Base-by-base conservation (phyloP, 257 asterid genomes). In the Haberlea rhodopensis region DNA sequence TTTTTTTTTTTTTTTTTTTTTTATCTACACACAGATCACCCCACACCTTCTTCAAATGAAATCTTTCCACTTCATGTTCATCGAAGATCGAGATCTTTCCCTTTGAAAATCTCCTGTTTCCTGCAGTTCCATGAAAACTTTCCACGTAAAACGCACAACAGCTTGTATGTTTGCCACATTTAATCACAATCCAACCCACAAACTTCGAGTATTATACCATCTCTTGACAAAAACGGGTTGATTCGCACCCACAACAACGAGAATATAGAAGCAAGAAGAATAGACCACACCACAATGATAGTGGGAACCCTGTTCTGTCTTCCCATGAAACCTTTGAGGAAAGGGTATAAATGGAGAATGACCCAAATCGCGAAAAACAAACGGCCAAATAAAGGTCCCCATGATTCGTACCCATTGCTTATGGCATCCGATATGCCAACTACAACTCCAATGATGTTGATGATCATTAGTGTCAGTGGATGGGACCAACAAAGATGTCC, bases 301-400 rank as follows among this genome's bases (percentile, higher is more conserved):
- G 87, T 81, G 0, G 87, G 87, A 28, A 73, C 65, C 32, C 76
- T 56, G n/a, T 78, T 67, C 61, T 81, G 87, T 57, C 60, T 81
- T 34, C 87, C 87, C 25, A 58, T 62, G 68, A 81, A 48, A n/a
- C 87, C 87, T 70, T 79, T 81, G 11, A 81, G 86, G 82, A 81
- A 81, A 0, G 86, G 86, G 43, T 78, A 81, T 53, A 81, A 79
- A 61, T 81, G 86, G 68, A 81, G 60, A 52, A 81, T 75, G 22
- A 81, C 86, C 86, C 84, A 81, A 31, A 81, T 18, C 2, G 87
- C 87, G 18, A 81, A 81, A 69, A 81, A 76, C 20, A 81, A 57
- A 66, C 75, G 70, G 53, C 87, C 87, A 51, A 81, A 81, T 13
- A 81, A 59, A 5, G 84, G 84, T 21, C 87, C 87, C 87, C 87